Base-by-base conservation (phyloP, 257 asterid genomes). In the Mitragyna speciosa region DNA sequence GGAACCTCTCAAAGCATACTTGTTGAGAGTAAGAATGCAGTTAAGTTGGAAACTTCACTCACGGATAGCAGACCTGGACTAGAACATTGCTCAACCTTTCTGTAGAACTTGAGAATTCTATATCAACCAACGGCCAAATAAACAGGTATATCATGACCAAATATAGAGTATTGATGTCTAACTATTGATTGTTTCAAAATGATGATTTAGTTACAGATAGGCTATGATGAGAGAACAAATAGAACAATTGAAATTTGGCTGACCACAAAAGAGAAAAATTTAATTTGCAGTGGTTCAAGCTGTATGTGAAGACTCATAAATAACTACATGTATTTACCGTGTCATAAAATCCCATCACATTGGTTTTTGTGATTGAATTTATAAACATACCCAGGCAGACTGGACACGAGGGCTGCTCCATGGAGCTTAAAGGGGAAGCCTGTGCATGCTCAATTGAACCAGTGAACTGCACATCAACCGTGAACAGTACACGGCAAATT, bases 381-480 rank as follows among this genome's bases (percentile, higher is more conserved):
- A 71, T 64, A 73, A 83, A 48, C 80, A 70, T 91, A 96, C 99
- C 99, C 79, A 96, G 99, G 87, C 99, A 96, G 77, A 94, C 99
- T 31, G 98, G 95, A 84, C 98, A 96, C 28, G 92, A 89, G 2
- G 98, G 92, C 85, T 89, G 96, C 82, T 96, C 99, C 71, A 82
- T 83, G 82, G 90, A 87, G 92, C 91, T 94, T 77, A 91, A 83
- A 70, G 91, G 80, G 67, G 94, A 84, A 84, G 91, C 81, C 81
- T 89, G 98, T 43, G 92, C 61, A 81, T 89, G 98, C 87, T 90
- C 99, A 83, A 94, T 91, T 45, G 97, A 96, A 77, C 93, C 97
- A 75, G 97, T 96, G 83, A 87, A 96, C 58, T 89, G 97, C 75
- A 96, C 87, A 85, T 96, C 97, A 54, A 89, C 88, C 14, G 92